Evolutionary conservation across 1,139 yeast species (phyloP), one percentile per base, ranked within the genome.

Genomic region (Magnusiomyces ingens): DNA sequence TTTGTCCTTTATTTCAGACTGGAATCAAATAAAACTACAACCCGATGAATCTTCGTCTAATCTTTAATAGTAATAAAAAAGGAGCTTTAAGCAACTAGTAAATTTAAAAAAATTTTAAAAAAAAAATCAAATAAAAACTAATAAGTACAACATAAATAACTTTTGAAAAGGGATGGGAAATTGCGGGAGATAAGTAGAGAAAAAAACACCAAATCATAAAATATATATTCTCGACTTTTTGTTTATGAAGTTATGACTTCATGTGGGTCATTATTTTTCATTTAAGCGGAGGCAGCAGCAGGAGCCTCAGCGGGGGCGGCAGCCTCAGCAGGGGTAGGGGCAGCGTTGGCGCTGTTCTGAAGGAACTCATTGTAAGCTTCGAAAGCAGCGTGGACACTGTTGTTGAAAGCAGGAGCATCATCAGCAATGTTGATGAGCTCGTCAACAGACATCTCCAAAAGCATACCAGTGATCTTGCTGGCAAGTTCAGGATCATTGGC

Each of bases 381-480:
- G 67, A 86, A 81, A 64, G 99, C 99, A 75, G 93, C 98, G 67
- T 86, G 86, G 71, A 93, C 90, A 74, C 91, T 96, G 72, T 83
- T 82, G 77, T 85, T 85, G 78, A 93, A 88, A 64, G 87, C 81
- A 66, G 83, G 91, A 62, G 89, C 96, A 57, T 73, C 75, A 71
- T 91, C 95, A 71, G 88, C 82, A 72, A 93, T 80, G 60, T 87
- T 85, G 70, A 91, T 76, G 67, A 94, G 87, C 76, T 93, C 97
- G 69, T 83, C 82, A 75, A 87, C 88, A 70, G 90, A 95, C 82
- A 93, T 84, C 71, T 91, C 97, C 71, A 93, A 82, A 79, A 93
- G 84, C 99, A 93, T 93, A 78, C 98, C 99, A 64, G 99, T 93
- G 71, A 93, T 90, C 80, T 91, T 93, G 76, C 97, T 96, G 64